Percentiles rank a stretch among this genome's conserved stretches.
Conservation (phyloP, 768 basidiomycete genomes). For the Trametes cinnabarina region DNA sequence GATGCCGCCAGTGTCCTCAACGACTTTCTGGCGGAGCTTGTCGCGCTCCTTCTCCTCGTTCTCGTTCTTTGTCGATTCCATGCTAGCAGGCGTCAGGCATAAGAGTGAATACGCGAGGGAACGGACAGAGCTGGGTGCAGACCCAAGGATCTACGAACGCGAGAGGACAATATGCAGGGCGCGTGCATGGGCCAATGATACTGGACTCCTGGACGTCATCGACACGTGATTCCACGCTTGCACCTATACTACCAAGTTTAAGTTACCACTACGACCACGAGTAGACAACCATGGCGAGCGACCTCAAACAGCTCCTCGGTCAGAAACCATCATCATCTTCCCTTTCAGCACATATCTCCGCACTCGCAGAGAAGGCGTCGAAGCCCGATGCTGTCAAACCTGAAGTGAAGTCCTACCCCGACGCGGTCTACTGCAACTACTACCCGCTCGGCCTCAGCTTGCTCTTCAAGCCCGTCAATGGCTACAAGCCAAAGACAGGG, state of each 20-base stretch:
- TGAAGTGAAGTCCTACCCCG: slow-evolving; percentile 76
- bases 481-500: slow-evolving; percentile 56
- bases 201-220: slow-evolving; percentile 5
- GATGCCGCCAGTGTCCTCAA: slow-evolving; percentile 18
- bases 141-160: not conserved
- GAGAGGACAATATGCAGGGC: not conserved
- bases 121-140: not conserved
- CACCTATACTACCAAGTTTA: not conserved
- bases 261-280: too few relatives aligned
- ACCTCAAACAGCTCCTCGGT: slow-evolving; percentile 46
- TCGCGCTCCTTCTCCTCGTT: slow-evolving; percentile 12
- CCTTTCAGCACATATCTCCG: slow-evolving; percentile 44
- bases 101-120: not conserved
- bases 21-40: slow-evolving; percentile 12
- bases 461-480: slow-evolving; percentile 64
- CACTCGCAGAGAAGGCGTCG: slow-evolving; percentile 25
- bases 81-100: not conserved
- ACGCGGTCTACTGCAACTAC: slow-evolving; percentile 88
- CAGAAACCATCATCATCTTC: slow-evolving; percentile 45
- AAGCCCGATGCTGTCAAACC: slow-evolving; percentile 35
- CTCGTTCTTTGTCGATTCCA: slow-evolving; percentile 12
- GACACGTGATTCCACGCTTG: slow-evolving; percentile 10
- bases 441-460: slow-evolving; percentile 76
- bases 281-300: slow-evolving; percentile 20
- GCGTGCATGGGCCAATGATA: not conserved